Base-by-base conservation (phyloP, 225 moss, liverwort and hornwort genomes). In the Marchantia polymorpha region DNA sequence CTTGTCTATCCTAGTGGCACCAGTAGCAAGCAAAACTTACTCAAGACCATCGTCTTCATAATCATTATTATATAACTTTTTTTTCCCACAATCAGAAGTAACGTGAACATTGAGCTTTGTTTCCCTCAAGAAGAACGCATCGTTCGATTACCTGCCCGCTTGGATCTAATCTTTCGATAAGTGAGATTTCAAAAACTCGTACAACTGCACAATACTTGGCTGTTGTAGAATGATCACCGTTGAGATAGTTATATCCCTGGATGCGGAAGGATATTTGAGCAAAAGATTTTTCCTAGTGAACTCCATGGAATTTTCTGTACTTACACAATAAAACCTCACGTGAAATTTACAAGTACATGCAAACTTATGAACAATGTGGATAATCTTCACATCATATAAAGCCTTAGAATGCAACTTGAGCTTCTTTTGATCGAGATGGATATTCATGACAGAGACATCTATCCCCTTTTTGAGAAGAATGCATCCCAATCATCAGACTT, bases 321-420 rank as follows among this genome's bases (percentile, higher is more conserved):
- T 53, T 59, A 80, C 66, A 19, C 53, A 47, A 64, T 54, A 83
- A 63, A 74, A 83, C 10, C 53, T 46, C 22, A 86, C 61, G 20
- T 15, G 30, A 50, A 73, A 86, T 20, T 3, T 53, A 56, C 86
- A 86, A 14, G 16, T 12, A 50, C 86, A 86, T 14, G 71, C 69
- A 7, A 0, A 7, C 0, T 78, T 29, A 73, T 86, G 86, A 27
- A n/a, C 0, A 23, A 83, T 77, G 0, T 20, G 6, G 3, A 56
- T 39, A 8, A 86, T 81, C 64, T 76, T 78, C 2, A 83, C 86
- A 78, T 86, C 86, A 29, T 86, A 83, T 19, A 78, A 49, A 22
- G 78, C 86, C 86, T 86, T 69, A 16, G 54, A 14, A 3, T 55
- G 72, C 12, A 72, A 27, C 25, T 46, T 20, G 23, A 64, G 53